Conservation (phyloP, 352 stramenopile genomes). For the Blastocystis sp. region DNA sequence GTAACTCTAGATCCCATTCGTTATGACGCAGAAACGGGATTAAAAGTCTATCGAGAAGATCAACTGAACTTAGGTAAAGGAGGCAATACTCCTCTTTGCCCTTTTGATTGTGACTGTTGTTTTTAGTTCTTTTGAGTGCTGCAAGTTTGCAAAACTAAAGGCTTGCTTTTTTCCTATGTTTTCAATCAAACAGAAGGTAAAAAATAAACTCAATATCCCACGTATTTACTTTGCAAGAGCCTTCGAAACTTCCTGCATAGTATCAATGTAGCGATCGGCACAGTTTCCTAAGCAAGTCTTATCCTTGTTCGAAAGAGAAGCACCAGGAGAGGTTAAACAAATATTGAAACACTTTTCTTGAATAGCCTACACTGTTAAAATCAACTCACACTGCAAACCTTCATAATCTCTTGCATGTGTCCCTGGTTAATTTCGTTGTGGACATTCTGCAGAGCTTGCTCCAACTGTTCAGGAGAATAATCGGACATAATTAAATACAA, state of each 20-base stretch:
- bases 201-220: neutral
- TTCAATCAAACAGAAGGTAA: neutral
- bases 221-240: conserved; percentile 67
- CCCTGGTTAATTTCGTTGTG: conserved; percentile 77
- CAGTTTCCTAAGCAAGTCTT: conserved; percentile 80
- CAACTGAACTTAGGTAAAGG: conserved; percentile 50
- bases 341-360: conserved; percentile 84
- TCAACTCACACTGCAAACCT: conserved; percentile 65
- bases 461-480: conserved; percentile 40
- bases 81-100: conserved; percentile 62
- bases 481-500: conserved; percentile 20
- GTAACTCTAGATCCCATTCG: conserved; percentile 33
- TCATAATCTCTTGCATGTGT: conserved; percentile 76
- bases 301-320: conserved; percentile 80
- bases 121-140: neutral
- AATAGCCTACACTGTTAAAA: conserved; percentile 65
- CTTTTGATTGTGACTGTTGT: conserved; percentile 62
- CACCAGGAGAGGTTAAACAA: conserved; percentile 74
- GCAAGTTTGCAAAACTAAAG: neutral
- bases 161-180: neutral
- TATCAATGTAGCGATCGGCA: conserved; percentile 82
- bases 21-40: conserved; percentile 35
- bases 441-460: conserved; percentile 67
- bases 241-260: conserved; percentile 80
- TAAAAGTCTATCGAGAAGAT: conserved; percentile 55